Base-by-base conservation (phyloP, 2,329 filamentous ascomycete species). In the Penicillium sp. region DNA sequence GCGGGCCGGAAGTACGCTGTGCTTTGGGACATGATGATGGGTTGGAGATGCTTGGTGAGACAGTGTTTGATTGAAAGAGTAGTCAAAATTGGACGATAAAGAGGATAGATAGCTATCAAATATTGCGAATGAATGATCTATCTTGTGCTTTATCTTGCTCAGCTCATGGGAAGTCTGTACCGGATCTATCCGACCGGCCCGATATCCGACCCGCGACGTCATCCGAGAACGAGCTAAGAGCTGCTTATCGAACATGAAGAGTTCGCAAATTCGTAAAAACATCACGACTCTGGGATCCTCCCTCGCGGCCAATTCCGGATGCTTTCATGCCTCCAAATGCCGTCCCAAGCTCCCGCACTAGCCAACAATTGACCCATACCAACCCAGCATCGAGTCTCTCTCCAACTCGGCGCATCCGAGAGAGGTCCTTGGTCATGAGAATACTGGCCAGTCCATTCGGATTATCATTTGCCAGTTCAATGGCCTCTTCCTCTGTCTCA, bases 1-100 rank as follows among this genome's bases (percentile, higher is more conserved):
- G 76, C 70, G 33, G 75, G 70, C 33, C 68, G 62, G 40, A 78
- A 68, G 64, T 73, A 78, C 10, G 72, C 66, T 19, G 73, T 68
- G 38, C 75, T 74, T 68, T 75, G 76, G 45, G 72, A 58, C 66
- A 66, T 68, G 24, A n/a, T 47, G 26, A n/a, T 35, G 35, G 44
- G 13, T 38, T 12, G 33, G 2, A 19, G 19, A 28, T 47, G 24
- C 15, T 15, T 47, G 6, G 1, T 22, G 24, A 26, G 44, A 17
- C 13, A 28, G 22, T 17, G 2, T 28, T 28, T 28, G 44, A 26
- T 28, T 7, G 44, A 28, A 7, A n/a, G 2, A 12, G 13, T 26
- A 12, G 26, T 15, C 22, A 26, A 26, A 13, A 5, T 22, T 22
- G 19, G n/a, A 42, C 10, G 4, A 44, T 13, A 17, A 44, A 13